Percentiles rank a stretch among this genome's conserved stretches.
These are phyloP conservation scores for Butyriboletus regius DNA, from an alignment of 1,284 basidiomycete genomes.

Conservation along the genomic window DNA sequence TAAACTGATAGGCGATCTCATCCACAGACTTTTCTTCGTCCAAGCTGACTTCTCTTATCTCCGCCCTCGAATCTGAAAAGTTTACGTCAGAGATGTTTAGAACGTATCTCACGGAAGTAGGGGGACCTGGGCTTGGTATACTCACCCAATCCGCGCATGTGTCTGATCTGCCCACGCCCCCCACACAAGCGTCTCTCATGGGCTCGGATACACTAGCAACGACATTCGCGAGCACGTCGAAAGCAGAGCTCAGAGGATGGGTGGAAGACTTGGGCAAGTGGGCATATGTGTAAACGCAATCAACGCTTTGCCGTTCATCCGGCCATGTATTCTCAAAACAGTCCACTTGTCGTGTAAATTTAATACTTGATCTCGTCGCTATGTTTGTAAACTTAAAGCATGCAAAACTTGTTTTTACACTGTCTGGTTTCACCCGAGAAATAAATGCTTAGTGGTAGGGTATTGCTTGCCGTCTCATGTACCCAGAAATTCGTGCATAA, in stretches of 20 bases:
- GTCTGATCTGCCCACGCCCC: conserved; percentile 12
- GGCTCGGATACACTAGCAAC: conserved; percentile 35
- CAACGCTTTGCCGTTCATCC: not conserved
- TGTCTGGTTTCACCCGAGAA: not conserved
- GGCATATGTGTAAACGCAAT: conserved; percentile 48
- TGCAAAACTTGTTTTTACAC: not conserved
- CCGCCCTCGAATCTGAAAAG: conserved; percentile 41
- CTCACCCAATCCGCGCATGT: conserved; percentile 31
- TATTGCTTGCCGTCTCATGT: not conserved
- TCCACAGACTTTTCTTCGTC: conserved; percentile 57
- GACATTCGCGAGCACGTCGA: conserved; percentile 44
- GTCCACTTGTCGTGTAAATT: not conserved
- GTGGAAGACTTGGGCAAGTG: conserved; percentile 52
- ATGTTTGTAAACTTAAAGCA: conserved; percentile 1
- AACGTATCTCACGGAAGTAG: conserved; percentile 86
- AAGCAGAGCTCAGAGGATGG: conserved; percentile 51
- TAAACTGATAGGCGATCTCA: conserved; percentile 10
- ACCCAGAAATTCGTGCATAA: not conserved
- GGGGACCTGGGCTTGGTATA: conserved; percentile 86
- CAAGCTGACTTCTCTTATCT: conserved; percentile 51
- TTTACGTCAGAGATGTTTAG: conserved; percentile 58
- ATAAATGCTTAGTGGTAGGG: no score
- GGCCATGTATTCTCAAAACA: not conserved
- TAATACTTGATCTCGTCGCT: conserved; percentile 5
- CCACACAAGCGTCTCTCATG: conserved; percentile 41